Conservation (phyloP, 768 basidiomycete species). For the Lentinula lateritia region DNA sequence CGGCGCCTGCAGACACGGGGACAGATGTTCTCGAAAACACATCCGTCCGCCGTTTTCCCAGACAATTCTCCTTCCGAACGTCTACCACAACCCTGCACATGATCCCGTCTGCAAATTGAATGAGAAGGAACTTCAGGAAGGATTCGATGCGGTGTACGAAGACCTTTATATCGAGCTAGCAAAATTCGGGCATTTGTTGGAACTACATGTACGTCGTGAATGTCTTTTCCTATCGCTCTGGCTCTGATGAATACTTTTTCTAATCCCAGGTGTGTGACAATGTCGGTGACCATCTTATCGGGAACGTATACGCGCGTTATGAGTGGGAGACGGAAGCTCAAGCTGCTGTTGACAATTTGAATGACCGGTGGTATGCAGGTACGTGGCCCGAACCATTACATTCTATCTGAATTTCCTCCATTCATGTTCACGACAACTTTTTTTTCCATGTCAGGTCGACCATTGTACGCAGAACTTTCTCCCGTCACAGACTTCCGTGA, state of each 20-base stretch:
- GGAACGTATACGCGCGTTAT: slow-evolving; percentile 96
- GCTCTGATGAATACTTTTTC: neutral
- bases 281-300: slow-evolving; percentile 97
- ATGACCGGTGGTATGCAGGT: slow-evolving; percentile 99
- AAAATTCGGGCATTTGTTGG: slow-evolving; percentile 93
- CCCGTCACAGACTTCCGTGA: slow-evolving; percentile 99
- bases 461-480: slow-evolving; percentile 93
- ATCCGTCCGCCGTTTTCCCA: slow-evolving; percentile 97
- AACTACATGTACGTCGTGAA: slow-evolving; percentile 66
- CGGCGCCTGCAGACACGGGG: slow-evolving; percentile 97
- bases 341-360: slow-evolving; percentile 85
- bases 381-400: slow-evolving; percentile 20
- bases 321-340: slow-evolving; percentile 99
- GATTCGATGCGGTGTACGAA: slow-evolving; percentile 91
- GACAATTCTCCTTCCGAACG: slow-evolving; percentile 93
- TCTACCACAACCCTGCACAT: slow-evolving; percentile 97
- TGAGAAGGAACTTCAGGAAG: slow-evolving; percentile 85
- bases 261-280: slow-evolving; percentile 37
- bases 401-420: neutral
- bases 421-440: slow-evolving; percentile 6
- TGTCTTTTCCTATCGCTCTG: neutral
- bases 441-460: slow-evolving; percentile 55
- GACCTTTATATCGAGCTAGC: slow-evolving; percentile 92
- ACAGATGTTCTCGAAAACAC: slow-evolving; percentile 97
- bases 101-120: slow-evolving; percentile 85